Evolutionary conservation across 225 moss, liverwort and hornwort species (phyloP).

Genomic region (Physcomitrium patens): DNA sequence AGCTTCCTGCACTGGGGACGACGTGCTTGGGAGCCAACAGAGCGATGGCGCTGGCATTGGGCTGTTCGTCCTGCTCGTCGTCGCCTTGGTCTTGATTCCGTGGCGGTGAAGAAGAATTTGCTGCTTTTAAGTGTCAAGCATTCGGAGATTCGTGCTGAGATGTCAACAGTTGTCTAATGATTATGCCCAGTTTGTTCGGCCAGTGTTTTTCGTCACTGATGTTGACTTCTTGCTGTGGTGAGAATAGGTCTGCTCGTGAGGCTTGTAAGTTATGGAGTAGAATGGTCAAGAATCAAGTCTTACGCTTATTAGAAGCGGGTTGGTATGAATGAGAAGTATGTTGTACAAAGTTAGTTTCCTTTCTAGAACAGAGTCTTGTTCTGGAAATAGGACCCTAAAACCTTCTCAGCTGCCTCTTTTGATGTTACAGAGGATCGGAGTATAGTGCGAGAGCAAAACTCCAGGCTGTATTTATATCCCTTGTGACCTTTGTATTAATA

Average conservation of each 20-base stretch:
- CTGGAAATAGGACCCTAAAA: slow-evolving; percentile 1
- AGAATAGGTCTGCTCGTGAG: background rate
- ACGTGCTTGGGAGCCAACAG: slow-evolving; percentile 26
- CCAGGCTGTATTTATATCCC: no score
- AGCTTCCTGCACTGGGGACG: background rate
- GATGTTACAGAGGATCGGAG: background rate
- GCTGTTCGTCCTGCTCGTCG: slow-evolving; percentile 46
- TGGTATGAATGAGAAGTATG: background rate
- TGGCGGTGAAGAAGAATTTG: slow-evolving; percentile 34
- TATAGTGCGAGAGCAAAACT: background rate
- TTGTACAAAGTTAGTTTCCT: background rate
- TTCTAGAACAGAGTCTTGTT: background rate
- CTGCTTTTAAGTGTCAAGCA: background rate
- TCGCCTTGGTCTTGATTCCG: slow-evolving; percentile 48
- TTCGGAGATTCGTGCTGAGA: background rate
- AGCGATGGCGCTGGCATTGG: slow-evolving; percentile 44
- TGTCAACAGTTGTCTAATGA: background rate
- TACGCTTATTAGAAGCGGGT: background rate
- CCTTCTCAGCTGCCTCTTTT: slow-evolving; percentile 14
- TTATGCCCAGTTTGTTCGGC: background rate
- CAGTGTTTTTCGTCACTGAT: background rate
- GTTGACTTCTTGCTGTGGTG: background rate
- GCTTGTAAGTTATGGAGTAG: background rate
- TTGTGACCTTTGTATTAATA: no score
- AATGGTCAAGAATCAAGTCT: background rate